phyloP scores from a whole-genome alignment of 495 filamentous ascomycete genomes.

The Glutinoglossum americanum region DNA sequence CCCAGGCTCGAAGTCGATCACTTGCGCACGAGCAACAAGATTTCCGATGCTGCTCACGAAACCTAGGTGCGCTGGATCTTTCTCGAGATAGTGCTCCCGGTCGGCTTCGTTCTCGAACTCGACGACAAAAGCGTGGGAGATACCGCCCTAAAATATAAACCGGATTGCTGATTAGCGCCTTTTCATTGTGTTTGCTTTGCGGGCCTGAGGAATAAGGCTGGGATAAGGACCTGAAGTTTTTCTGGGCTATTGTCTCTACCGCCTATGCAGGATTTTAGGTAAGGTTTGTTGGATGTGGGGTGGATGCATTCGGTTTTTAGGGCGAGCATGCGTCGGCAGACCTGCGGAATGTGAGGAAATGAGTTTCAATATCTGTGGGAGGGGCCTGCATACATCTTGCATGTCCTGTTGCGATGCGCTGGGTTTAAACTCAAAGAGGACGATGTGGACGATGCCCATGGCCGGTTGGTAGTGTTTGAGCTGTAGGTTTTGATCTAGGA shows the following conservation, averaged over 20 bases:
- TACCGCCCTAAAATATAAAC: slow-evolving; percentile 14
- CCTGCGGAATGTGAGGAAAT: no score
- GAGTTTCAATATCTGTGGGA: no score
- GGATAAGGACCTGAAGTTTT: slow-evolving; percentile 31
- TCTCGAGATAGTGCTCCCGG: slow-evolving; percentile 29
- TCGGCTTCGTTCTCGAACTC: slow-evolving; percentile 37
- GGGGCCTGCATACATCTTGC: not conserved
- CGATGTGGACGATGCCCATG: slow-evolving; percentile 10
- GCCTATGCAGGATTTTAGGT: slow-evolving; percentile 35
- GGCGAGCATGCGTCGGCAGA: slow-evolving; percentile 18
- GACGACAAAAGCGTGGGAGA: slow-evolving; percentile 38
- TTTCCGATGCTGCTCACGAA: slow-evolving; percentile 20
- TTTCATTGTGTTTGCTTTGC: slow-evolving; percentile 12
- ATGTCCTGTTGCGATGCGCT: not conserved
- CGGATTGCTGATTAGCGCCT: no score
- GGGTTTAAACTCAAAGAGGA: slow-evolving; percentile 4
- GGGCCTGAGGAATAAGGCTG: not conserved
- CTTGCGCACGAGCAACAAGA: slow-evolving; percentile 20
- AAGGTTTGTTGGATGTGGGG: slow-evolving; percentile 26
- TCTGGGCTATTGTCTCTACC: slow-evolving; percentile 44
- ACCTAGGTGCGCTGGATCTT: slow-evolving; percentile 26
- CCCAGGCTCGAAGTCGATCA: slow-evolving; percentile 24
- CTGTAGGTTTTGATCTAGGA: no score
- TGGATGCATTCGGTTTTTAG: slow-evolving; percentile 17
- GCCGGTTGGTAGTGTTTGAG: not conserved